Conservation (phyloP, 2,329 filamentous ascomycete genomes). For the Aspergillus luchuensis region DNA sequence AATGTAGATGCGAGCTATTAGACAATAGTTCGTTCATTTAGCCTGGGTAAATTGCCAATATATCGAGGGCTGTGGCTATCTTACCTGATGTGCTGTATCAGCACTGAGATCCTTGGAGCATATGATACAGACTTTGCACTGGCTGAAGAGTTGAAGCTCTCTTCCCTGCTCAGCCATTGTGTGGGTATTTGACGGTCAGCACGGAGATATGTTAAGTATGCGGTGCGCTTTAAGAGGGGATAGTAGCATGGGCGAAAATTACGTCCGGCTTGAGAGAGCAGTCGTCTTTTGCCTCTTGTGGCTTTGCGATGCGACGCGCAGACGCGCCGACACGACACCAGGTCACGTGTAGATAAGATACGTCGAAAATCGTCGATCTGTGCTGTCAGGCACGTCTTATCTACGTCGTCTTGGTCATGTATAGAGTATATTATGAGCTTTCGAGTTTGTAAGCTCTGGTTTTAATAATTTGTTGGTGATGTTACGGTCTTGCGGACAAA, state of each 20-base stretch:
- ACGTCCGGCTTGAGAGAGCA: background rate
- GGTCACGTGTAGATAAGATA: slow-evolving; percentile 26
- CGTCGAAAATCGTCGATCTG: background rate
- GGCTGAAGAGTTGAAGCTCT: slow-evolving; percentile 44
- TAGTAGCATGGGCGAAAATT: background rate
- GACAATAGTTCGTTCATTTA: slow-evolving; percentile 9
- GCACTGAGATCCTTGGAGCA: slow-evolving; percentile 43
- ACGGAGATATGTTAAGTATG: background rate
- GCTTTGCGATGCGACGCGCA: slow-evolving; percentile 23
- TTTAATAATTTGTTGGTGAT: no score
- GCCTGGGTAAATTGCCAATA: background rate
- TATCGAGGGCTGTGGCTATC: slow-evolving; percentile 8
- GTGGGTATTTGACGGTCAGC: slow-evolving; percentile 4
- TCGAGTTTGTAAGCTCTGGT: no score
- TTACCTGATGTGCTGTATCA: slow-evolving; percentile 47
- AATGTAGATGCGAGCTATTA: slow-evolving; percentile 51
- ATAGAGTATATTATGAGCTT: no score
- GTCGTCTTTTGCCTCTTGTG: background rate
- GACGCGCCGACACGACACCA: slow-evolving; percentile 27
- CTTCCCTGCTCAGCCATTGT: slow-evolving; percentile 32
- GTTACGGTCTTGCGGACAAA: no score
- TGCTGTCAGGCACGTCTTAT: background rate
- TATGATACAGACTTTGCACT: slow-evolving; percentile 51
- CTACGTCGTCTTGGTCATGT: no score
- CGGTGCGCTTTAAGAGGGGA: background rate